Evolutionary conservation across 1,284 basidiomycete genomes (phyloP), one percentile per base, ranked within the genome.

Genomic region (Cutaneotrichosporon cutaneum): DNA sequence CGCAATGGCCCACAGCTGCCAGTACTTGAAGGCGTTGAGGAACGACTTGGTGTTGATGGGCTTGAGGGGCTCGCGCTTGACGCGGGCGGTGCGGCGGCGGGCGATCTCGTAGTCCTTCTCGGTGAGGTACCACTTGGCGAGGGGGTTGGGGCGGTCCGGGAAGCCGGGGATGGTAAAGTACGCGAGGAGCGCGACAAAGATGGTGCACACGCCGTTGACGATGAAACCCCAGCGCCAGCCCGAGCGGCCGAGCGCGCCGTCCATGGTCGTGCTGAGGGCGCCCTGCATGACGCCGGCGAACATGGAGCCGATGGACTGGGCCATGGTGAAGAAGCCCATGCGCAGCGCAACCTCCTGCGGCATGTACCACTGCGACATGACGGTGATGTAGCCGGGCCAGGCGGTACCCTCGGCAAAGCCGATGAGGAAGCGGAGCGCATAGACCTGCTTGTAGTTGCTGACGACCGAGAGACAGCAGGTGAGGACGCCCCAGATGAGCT

Each of bases 161-260:
- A 53, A 54, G n/a, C 55, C 58, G 6, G 58, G 58, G 36, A 58
- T 53, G 24, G 45, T 22, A 35, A 60, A 54, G 55, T 60, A 60
- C 13, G 54, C 58, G 42, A 60, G 16, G 21, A 62, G 42, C 7
- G 61, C 59, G 56, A 64, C 35, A 26, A 52, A 58, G 54, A 65
- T 61, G 13, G 61, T 58, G 21, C 53, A 54, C 18, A 54, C 33
- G 57, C 60, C 64, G 51, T 58, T 66, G 26, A 65, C 61, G 44
- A 66, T 59, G 48, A 62, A 70, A 1, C 64, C 68, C 62, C 62
- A 70, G 7, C 60, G 61, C 68, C 68, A 70, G 6, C 68, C 68
- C 18, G 57, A 35, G 24, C 57, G 56, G 50, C 56, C 56, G 18
- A 58, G 45, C 1, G 16, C 26, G 24, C 58, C 61, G 30, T 63